phyloP scores from a whole-genome alignment of 176 grass and related monocot species.

The Aegilops longissima region DNA sequence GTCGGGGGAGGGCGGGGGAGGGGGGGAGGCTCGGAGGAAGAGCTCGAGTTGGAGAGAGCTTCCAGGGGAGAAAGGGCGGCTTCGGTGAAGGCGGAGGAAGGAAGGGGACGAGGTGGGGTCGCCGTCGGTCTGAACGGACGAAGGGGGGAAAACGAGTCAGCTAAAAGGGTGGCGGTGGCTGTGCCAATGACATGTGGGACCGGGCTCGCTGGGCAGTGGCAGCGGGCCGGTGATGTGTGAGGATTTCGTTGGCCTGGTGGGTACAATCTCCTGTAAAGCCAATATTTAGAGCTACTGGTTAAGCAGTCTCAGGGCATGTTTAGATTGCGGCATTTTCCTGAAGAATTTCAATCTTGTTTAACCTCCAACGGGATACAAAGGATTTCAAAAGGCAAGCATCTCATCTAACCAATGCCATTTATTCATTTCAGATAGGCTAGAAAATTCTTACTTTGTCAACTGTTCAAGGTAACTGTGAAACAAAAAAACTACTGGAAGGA shows the following conservation, averaged over 20 bases:
- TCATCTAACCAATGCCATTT: not conserved
- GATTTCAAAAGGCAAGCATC: not conserved
- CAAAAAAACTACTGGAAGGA: no score
- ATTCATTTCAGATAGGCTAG: not conserved
- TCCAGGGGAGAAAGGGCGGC: slow-evolving; percentile 16
- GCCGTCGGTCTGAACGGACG: slow-evolving; percentile 35
- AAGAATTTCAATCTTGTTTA: not conserved
- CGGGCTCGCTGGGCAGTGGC: not conserved
- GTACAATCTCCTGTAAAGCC: not conserved
- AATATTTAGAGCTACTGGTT: not conserved
- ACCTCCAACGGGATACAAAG: not conserved
- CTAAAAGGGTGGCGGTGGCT: not conserved
- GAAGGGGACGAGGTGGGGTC: slow-evolving; percentile 25
- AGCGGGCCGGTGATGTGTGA: not conserved
- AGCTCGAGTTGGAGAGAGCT: slow-evolving; percentile 28
- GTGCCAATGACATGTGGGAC: slow-evolving; percentile 29
- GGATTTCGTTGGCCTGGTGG: not conserved
- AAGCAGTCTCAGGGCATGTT: not conserved
- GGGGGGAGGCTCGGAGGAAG: not conserved
- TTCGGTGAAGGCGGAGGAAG: slow-evolving; percentile 51
- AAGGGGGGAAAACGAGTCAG: not conserved
- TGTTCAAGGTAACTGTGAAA: not conserved
- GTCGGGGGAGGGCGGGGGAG: not conserved
- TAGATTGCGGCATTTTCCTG: not conserved
- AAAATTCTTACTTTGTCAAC: not conserved